Evolutionary conservation across 805 yeast species (phyloP), one percentile per base, ranked within the genome.

Genomic region (Candida palmyrensis): DNA sequence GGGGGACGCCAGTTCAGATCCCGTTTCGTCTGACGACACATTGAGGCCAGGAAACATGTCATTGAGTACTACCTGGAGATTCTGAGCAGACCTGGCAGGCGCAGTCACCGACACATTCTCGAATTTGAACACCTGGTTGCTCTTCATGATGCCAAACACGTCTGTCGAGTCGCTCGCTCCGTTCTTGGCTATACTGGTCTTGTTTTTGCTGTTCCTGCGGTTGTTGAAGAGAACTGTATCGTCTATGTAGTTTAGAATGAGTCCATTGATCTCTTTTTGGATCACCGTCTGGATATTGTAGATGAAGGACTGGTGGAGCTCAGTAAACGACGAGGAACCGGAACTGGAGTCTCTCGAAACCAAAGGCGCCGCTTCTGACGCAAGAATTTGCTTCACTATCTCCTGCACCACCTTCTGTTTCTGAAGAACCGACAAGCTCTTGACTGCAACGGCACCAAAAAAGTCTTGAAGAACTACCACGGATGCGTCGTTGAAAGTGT

Each of bases 41-140:
- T 51, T 58, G 44, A 82, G 72, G 0, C 90, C 92, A 0, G 94
- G 89, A 37, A 85, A 84, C 51, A 82, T 69, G 32, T 75, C 77
- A 32, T 77, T 73, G 18, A 85, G 59, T 3, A 55, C 24, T 65
- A 39, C 34, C 27, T 49, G 50, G 25, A 62, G 35, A 28, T 58
- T 59, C 24, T 54, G 55, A 0, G 74, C 32, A 1, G 51, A 40
- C 15, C 43, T 43, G 9, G 55, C 45, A 5, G 53, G 30, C 5
- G 42, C 40, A 6, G 48, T 41, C 15, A 42, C 47, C 0, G 48
- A 30, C 2, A 60, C 64, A 33, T 61, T 57, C 49, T 59, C 53
- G 41, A 57, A 46, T 41, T 58, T 41, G 47, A 62, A 52, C 39
- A 55, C 27, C 41, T 51, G 49, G 27, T 43, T 43, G 29, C 36